A percentile compares a stretch with the other conserved stretches of the same genome.
Evolutionary conservation across 345 rosid genomes (phyloP).

Genomic region (Lepidium sativum): DNA sequence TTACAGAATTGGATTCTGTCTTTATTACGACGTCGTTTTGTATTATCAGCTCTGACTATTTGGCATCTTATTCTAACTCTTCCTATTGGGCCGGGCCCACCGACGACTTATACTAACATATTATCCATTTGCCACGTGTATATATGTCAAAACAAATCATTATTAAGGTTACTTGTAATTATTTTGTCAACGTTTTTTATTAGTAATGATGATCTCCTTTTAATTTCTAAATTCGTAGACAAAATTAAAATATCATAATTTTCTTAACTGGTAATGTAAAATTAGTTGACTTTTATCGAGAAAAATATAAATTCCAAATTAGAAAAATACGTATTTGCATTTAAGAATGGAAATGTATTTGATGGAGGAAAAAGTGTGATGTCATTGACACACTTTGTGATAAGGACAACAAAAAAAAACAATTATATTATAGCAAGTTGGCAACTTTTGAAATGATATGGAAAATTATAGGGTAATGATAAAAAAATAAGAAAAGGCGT

Average conservation of each 20-base stretch:
- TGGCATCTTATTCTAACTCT: slow-evolving; percentile 24
- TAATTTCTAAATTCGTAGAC: slow-evolving; percentile 5
- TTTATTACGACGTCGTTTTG: slow-evolving; percentile 20
- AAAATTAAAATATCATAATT: too few species aligned
- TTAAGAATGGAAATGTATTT: neutral
- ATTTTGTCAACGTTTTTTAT: too few species aligned
- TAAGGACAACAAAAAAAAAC: neutral
- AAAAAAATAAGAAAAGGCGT: neutral
- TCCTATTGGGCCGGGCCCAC: slow-evolving; percentile 21
- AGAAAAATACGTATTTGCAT: neutral
- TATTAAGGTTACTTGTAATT: too few species aligned
- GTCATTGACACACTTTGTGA: slow-evolving; percentile 15
- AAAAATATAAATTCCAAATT: neutral
- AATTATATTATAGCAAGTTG: slow-evolving; percentile 21
- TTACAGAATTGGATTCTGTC: slow-evolving; percentile 20
- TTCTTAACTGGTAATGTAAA: too few species aligned
- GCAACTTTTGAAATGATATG: slow-evolving; percentile 1
- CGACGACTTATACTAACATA: slow-evolving; percentile 15
- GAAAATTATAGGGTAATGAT: slow-evolving; percentile 11
- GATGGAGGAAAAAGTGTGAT: slow-evolving; percentile 10
- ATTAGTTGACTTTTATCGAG: neutral
- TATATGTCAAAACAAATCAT: neutral
- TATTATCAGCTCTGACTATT: slow-evolving; percentile 9
- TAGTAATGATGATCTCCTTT: neutral
- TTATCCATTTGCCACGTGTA: slow-evolving; percentile 16